These are phyloP conservation scores for Skeletonema grethae DNA, from an alignment of 108 stramenopile species.

Conservation along the genomic window DNA sequence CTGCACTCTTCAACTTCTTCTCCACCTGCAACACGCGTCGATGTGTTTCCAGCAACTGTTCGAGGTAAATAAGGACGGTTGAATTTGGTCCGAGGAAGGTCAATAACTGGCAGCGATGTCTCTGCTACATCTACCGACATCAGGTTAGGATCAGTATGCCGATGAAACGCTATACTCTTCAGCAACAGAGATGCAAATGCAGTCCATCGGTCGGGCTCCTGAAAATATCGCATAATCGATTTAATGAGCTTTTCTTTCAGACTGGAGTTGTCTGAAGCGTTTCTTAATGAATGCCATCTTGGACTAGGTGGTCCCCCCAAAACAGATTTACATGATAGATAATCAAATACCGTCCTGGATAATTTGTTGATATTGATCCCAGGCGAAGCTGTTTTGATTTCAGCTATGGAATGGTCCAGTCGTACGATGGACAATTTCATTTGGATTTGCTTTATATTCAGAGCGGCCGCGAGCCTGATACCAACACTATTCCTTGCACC, in stretches of 20 bases:
- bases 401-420: conserved; percentile 24
- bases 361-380: not conserved
- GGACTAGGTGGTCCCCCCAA: not conserved
- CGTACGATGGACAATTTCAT: conserved; percentile 3
- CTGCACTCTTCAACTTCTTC: conserved; percentile 33
- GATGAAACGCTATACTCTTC: conserved; percentile 68
- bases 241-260: not conserved
- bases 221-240: conserved; percentile 47
- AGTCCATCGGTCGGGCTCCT: conserved; percentile 57
- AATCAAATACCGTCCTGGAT: not conserved
- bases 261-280: not conserved
- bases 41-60: not conserved
- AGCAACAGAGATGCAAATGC: conserved; percentile 65
- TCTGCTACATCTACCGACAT: not conserved
- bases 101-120: conserved; percentile 34
- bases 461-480: no score
- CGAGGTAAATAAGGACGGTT: conserved; percentile 75
- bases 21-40: not conserved
- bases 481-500: no score
- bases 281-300: not conserved
- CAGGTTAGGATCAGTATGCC: conserved; percentile 1
- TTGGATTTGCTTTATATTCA: not conserved
- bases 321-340: conserved; percentile 1
- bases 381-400: not conserved
- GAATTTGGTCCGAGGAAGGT: conserved; percentile 68